These are phyloP conservation scores for Cordyceps tenuipes DNA, from an alignment of 2,329 filamentous ascomycete species.

Conservation along the genomic window DNA sequence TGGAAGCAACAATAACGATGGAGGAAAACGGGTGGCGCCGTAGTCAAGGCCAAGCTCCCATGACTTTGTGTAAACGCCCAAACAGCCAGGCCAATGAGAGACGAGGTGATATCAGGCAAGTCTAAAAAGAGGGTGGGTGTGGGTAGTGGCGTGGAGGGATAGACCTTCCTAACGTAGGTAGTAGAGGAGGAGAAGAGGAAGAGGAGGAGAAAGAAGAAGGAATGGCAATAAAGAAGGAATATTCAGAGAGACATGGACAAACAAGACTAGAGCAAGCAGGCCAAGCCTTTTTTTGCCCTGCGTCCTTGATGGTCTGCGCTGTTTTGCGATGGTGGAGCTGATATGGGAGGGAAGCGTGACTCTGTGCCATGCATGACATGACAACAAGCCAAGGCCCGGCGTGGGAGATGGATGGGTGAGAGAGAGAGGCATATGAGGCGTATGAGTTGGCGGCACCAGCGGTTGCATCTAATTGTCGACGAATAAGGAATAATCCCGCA, in stretches of 20 bases:
- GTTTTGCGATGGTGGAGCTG: slow-evolving; percentile 3
- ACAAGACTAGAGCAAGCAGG: neutral
- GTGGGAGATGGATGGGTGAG: neutral
- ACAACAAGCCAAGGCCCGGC: neutral
- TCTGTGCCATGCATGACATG: neutral
- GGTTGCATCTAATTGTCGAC: neutral
- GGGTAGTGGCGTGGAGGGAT: slow-evolving; percentile 1
- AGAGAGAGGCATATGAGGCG: neutral
- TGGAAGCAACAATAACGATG: neutral
- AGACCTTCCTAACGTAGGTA: neutral
- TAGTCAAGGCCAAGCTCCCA: neutral
- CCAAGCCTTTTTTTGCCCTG: neutral
- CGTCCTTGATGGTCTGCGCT: neutral
- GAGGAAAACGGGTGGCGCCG: neutral
- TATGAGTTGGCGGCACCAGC: neutral
- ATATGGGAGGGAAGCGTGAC: slow-evolving; percentile 5
- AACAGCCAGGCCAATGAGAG: slow-evolving; percentile 2
- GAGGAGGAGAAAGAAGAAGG: neutral
- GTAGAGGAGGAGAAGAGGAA: too few species aligned
- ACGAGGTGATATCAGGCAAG: neutral
- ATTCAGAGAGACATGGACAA: neutral
- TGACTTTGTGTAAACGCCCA: neutral
- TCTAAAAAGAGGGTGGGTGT: neutral
- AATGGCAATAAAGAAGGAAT: neutral
- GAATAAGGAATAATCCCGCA: slow-evolving; percentile 5